Conservation (phyloP, 495 filamentous ascomycete species). For the Aspergillus kassunensis region DNA sequence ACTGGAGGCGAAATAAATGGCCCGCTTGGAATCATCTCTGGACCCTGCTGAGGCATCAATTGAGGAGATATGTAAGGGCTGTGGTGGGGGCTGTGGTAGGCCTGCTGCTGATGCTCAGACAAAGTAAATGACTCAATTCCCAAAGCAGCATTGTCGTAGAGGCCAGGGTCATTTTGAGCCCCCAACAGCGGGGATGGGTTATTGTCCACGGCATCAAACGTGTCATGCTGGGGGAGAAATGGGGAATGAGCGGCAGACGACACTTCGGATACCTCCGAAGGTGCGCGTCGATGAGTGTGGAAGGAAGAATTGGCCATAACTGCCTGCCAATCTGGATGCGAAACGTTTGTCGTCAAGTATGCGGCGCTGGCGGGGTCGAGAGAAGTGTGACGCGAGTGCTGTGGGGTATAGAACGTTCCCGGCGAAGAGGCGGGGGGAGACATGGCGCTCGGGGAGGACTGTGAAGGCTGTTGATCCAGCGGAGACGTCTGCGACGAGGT, state of each 20-base stretch:
- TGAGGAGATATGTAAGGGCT: slow-evolving; percentile 85
- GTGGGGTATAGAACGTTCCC: slow-evolving; percentile 51
- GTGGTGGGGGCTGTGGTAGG: slow-evolving; percentile 71
- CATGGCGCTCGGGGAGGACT: slow-evolving; percentile 48
- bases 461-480: slow-evolving; percentile 47
- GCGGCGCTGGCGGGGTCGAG: slow-evolving; percentile 74
- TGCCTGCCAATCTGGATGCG: slow-evolving; percentile 59
- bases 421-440: slow-evolving; percentile 52
- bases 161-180: slow-evolving; percentile 61
- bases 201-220: slow-evolving; percentile 69
- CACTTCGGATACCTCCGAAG: slow-evolving; percentile 88
- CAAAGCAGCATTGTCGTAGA: slow-evolving; percentile 69
- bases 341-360: slow-evolving; percentile 53
- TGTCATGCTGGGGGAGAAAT: slow-evolving; percentile 71
- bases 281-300: slow-evolving; percentile 70
- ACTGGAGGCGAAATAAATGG: slow-evolving; percentile 48
- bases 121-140: slow-evolving; percentile 78
- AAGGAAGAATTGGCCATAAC: slow-evolving; percentile 63
- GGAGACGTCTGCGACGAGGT: slow-evolving; percentile 69
- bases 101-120: slow-evolving; percentile 62
- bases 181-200: slow-evolving; percentile 76
- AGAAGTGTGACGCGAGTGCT: slow-evolving; percentile 75
- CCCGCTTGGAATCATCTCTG: slow-evolving; percentile 44
- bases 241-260: slow-evolving; percentile 83
- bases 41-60: slow-evolving; percentile 67